A percentile compares a stretch with the other conserved stretches of the same genome.
phyloP scores from a whole-genome alignment of 2,329 filamentous ascomycete genomes.

The Kalaharituber pfeilii region DNA sequence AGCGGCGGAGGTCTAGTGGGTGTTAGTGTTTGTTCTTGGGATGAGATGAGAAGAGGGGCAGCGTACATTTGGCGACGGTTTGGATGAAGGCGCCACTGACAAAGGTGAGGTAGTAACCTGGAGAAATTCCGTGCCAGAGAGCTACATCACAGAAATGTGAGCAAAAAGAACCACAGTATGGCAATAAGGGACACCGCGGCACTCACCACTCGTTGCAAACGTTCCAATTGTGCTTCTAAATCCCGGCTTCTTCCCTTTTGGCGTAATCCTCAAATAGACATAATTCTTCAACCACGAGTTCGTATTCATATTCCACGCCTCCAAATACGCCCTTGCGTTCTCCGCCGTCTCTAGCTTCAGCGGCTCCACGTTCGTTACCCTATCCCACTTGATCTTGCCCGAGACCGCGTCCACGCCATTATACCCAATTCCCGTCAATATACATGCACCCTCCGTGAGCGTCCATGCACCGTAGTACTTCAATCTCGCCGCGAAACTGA shows the following conservation, averaged over 20 bases:
- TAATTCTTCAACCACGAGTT: conserved; percentile 95
- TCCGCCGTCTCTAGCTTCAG: conserved; percentile 75
- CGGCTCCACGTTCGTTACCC: conserved; percentile 75
- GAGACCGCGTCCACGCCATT: conserved; percentile 77
- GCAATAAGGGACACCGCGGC: too few species aligned
- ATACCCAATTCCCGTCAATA: conserved; percentile 82
- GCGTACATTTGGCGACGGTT: conserved; percentile 80
- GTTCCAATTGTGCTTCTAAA: conserved; percentile 89
- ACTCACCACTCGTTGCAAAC: conserved; percentile 61
- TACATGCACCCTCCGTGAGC: conserved; percentile 83
- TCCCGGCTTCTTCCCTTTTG: conserved; percentile 85
- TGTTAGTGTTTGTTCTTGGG: background rate
- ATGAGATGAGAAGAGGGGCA: background rate
- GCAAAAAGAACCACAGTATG: background rate
- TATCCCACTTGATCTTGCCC: conserved; percentile 75
- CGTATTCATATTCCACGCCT: conserved; percentile 96
- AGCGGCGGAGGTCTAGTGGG: conserved; percentile 60
- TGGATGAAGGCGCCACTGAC: conserved; percentile 80
- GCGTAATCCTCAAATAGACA: conserved; percentile 85
- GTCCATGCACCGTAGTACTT: conserved; percentile 98
- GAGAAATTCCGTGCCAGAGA: conserved; percentile 96
- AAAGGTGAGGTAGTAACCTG: conserved; percentile 87
- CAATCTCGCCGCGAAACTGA: conserved; percentile 61
- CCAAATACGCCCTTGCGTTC: conserved; percentile 82
- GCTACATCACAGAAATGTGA: conserved; percentile 27